These are phyloP conservation scores for Linum usitatissimum DNA, from an alignment of 345 rosid genomes.

Conservation along the genomic window DNA sequence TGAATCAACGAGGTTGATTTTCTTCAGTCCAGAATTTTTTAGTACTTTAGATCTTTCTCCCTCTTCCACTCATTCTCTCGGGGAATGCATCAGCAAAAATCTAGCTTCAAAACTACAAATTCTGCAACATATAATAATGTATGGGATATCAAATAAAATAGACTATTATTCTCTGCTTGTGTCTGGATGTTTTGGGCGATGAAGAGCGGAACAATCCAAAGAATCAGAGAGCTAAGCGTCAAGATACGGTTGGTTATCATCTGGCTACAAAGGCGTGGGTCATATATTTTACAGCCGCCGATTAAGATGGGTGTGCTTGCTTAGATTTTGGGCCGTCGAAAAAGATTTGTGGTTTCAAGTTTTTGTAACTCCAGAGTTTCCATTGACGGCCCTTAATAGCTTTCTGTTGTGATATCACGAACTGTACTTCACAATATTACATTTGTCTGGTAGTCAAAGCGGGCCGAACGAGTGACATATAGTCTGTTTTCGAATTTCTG, in stretches of 20 bases:
- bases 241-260: too few relatives aligned
- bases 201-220: too few relatives aligned
- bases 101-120: background rate
- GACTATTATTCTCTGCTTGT: background rate
- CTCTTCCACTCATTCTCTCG: conserved; percentile 9
- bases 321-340: background rate
- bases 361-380: background rate
- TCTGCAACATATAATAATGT: background rate
- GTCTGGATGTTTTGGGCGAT: too few relatives aligned
- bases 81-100: conserved; percentile 9
- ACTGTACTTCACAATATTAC: too few relatives aligned
- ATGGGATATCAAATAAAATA: background rate
- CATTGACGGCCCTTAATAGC: background rate
- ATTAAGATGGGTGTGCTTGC: background rate
- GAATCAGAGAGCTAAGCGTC: too few relatives aligned
- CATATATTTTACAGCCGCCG: background rate
- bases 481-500: background rate
- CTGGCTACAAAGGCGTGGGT: too few relatives aligned
- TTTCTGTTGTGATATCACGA: too few relatives aligned
- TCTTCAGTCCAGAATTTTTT: too few relatives aligned
- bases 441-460: too few relatives aligned
- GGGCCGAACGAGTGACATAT: too few relatives aligned
- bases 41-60: conserved; percentile 5
- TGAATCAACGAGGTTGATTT: background rate
- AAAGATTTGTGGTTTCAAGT: background rate